phyloP scores from a whole-genome alignment of 768 basidiomycete genomes.

The Infundibulicybe gibba region DNA sequence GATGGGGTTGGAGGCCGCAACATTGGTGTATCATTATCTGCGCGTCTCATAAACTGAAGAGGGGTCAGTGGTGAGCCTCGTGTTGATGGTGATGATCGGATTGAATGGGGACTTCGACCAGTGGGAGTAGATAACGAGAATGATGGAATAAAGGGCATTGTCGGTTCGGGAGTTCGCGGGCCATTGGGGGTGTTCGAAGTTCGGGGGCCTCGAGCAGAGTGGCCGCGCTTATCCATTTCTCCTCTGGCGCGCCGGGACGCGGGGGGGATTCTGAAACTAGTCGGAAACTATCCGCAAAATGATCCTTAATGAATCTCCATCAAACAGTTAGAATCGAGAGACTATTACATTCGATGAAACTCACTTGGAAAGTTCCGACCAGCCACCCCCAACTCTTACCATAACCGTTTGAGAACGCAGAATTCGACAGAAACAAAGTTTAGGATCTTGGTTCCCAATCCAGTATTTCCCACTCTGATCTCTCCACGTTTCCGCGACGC shows the following conservation, averaged over 20 bases:
- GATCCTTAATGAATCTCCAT: conserved; percentile 77
- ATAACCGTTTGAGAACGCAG: conserved; percentile 90
- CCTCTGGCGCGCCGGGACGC: conserved; percentile 48
- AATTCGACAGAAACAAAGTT: conserved; percentile 89
- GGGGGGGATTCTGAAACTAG: conserved; percentile 65
- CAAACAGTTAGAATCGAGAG: conserved; percentile 5
- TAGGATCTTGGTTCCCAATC: conserved; percentile 91
- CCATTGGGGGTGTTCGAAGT: conserved; percentile 28
- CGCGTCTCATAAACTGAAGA: conserved; percentile 82
- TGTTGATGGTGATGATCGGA: conserved; percentile 48
- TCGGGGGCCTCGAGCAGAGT: conserved; percentile 61
- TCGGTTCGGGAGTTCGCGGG: conserved; percentile 72
- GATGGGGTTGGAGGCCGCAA: conserved; percentile 66
- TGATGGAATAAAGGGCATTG: conserved; percentile 52
- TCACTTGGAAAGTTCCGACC: conserved; percentile 88
- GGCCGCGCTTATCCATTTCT: conserved; percentile 83
- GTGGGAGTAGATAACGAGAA: conserved; percentile 62
- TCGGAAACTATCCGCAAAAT: conserved; percentile 82
- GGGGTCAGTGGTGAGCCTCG: conserved; percentile 76
- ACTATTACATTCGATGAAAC: conserved; percentile 18
- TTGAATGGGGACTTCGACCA: conserved; percentile 45
- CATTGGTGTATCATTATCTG: conserved; percentile 50
- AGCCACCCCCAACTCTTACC: conserved; percentile 95
- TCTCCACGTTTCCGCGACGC: conserved; percentile 82
- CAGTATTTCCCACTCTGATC: conserved; percentile 95